Evolutionary conservation across 2,329 filamentous ascomycete genomes (phyloP).

Genomic region (Salinomyces thailandicus): DNA sequence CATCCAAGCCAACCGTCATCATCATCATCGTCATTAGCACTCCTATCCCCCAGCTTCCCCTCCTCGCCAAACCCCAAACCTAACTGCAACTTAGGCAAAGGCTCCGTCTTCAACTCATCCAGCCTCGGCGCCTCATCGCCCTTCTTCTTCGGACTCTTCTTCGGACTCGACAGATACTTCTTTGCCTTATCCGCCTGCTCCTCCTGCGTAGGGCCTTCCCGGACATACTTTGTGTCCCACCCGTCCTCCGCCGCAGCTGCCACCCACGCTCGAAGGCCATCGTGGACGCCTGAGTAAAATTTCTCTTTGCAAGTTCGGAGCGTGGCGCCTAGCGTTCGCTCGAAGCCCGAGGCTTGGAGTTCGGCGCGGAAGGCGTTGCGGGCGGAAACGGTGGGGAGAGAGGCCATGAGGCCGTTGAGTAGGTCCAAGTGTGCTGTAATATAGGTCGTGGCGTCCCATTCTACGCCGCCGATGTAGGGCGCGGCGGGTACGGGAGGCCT

Average conservation of each 20-base stretch:
- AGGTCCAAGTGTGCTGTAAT: conserved; percentile 86
- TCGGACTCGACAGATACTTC: conserved; percentile 24
- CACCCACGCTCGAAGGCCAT: conserved; percentile 81
- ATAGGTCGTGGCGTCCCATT: conserved; percentile 98
- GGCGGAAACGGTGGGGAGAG: conserved; percentile 55
- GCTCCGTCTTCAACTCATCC: conserved; percentile 6
- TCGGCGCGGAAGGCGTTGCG: conserved; percentile 72
- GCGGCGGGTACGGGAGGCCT: conserved; percentile 85
- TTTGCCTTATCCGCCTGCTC: conserved; percentile 29
- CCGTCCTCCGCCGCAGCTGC: conserved; percentile 75
- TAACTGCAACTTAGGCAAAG: conserved; percentile 17
- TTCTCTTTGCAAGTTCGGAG: conserved; percentile 93
- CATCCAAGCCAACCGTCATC: conserved; percentile 25
- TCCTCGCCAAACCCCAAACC: conserved; percentile 10
- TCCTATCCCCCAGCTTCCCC: conserved; percentile 6
- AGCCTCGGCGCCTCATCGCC: conserved; percentile 10
- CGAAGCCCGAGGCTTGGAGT: conserved; percentile 75
- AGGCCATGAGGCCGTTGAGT: conserved; percentile 80
- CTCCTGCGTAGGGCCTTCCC: conserved; percentile 54
- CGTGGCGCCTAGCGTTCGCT: conserved; percentile 76
- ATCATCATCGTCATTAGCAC: conserved; percentile 8
- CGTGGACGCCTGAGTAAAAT: conserved; percentile 87
- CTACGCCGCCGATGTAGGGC: conserved; percentile 91
- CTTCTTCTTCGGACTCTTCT: conserved; percentile 28
- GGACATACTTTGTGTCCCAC: conserved; percentile 74